A percentile compares a stretch with the other conserved stretches of the same genome.
These are phyloP conservation scores for Moringa oleifera DNA, from an alignment of 345 rosid genomes.

Conservation along the genomic window DNA sequence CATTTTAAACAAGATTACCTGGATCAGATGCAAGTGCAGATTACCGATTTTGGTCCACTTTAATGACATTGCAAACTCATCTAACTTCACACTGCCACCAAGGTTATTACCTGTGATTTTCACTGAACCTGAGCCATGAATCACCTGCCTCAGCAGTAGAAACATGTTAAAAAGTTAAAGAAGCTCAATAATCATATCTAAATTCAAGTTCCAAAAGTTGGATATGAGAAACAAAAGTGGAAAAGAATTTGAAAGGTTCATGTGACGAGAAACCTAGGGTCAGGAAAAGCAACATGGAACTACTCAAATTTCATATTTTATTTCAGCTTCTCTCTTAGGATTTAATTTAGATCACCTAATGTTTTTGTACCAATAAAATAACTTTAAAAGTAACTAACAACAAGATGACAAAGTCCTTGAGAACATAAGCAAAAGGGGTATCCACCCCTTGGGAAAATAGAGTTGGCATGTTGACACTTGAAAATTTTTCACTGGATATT, in stretches of 20 bases:
- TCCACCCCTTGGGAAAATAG: background rate
- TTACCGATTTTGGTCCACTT: constrained; percentile 90
- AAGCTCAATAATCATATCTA: background rate
- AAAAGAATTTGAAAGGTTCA: background rate
- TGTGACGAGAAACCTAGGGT: background rate
- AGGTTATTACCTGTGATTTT: constrained; percentile 70
- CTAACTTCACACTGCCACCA: constrained; percentile 66
- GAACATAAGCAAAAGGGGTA: background rate
- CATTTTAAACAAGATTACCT: constrained; percentile 39
- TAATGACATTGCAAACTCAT: constrained; percentile 69
- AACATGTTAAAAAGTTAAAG: too few species aligned
- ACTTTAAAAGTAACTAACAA: background rate
- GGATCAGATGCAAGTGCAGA: constrained; percentile 65
- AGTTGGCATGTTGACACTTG: background rate
- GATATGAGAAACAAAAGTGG: background rate
- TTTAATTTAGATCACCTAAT: too few species aligned
- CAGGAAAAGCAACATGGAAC: background rate
- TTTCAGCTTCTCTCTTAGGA: too few species aligned
- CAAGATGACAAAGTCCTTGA: background rate
- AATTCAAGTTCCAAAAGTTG: background rate
- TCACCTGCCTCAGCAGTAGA: constrained; percentile 36
- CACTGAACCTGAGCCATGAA: constrained; percentile 66
- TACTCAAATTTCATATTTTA: too few species aligned
- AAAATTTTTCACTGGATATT: too few species aligned
- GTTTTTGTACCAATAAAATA: too few species aligned